phyloP scores from a whole-genome alignment of 768 basidiomycete species.

The Agaricus sinodeliciosus region DNA sequence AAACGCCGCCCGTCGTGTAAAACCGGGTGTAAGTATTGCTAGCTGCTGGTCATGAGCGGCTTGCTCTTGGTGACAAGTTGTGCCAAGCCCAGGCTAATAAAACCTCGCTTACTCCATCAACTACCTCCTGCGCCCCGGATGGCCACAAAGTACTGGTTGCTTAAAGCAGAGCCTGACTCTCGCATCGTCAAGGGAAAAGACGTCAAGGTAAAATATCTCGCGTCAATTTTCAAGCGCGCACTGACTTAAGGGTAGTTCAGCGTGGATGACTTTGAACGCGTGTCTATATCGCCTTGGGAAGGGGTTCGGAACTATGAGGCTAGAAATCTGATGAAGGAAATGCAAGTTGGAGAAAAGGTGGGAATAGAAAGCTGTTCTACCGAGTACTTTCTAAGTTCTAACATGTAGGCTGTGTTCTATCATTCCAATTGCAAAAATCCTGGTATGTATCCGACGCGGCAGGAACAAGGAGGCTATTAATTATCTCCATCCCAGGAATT shows the following conservation, averaged over 20 bases:
- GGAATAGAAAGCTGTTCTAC: conserved; percentile 6
- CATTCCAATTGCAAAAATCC: conserved; percentile 84
- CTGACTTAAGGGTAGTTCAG: conserved; percentile 50
- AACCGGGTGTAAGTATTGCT: too few relatives aligned
- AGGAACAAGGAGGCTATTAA: background rate
- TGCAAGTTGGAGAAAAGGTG: conserved; percentile 72
- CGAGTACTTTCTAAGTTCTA: background rate
- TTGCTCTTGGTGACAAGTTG: background rate
- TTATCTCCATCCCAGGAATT: conserved; percentile 41
- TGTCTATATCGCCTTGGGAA: conserved; percentile 73
- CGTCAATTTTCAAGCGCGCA: background rate
- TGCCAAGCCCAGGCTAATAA: background rate
- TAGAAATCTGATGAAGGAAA: conserved; percentile 76
- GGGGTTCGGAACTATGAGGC: conserved; percentile 86
- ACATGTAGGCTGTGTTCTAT: conserved; percentile 68
- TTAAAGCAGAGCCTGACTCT: conserved; percentile 84
- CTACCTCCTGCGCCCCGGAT: background rate
- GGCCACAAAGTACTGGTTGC: conserved; percentile 50
- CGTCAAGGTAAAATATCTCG: conserved; percentile 50
- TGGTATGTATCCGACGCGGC: conserved; percentile 33
- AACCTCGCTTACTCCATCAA: too few relatives aligned
- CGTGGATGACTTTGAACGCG: conserved; percentile 77
- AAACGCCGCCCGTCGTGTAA: too few relatives aligned
- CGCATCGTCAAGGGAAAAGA: conserved; percentile 83
- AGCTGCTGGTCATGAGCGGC: too few relatives aligned